These are phyloP conservation scores for Syzygium oleosum DNA, from an alignment of 345 rosid species.

Conservation along the genomic window DNA sequence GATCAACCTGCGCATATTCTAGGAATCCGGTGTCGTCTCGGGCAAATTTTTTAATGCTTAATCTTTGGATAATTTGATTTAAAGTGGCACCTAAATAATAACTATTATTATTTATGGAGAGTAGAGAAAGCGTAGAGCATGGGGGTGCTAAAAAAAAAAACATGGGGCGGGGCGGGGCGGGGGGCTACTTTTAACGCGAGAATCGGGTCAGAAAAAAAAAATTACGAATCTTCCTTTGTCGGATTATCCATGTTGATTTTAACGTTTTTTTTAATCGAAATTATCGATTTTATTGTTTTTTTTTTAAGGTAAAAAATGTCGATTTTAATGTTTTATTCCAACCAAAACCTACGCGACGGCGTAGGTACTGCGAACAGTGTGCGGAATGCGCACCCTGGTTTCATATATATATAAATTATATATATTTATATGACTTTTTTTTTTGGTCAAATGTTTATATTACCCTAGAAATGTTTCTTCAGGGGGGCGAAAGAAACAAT, in stretches of 20 bases:
- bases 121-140: neutral
- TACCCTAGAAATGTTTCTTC: neutral
- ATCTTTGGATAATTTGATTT: neutral
- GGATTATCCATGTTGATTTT: neutral
- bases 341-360: neutral
- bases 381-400: neutral
- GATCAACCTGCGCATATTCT: neutral
- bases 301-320: too few relatives aligned
- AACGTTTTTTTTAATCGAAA: neutral
- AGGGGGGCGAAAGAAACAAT: neutral
- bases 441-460: neutral
- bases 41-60: neutral
- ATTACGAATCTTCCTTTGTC: conserved; percentile 19
- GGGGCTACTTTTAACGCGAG: neutral
- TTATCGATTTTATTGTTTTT: too few relatives aligned
- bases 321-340: neutral
- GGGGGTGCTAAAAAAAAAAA: neutral
- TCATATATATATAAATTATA: neutral
- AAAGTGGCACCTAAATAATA: neutral
- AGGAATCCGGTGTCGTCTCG: neutral
- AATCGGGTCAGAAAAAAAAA: neutral
- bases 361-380: neutral
- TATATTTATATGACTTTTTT: neutral
- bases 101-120: neutral
- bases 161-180: neutral